These are phyloP conservation scores for Lasiosphaeris hirsuta DNA, from an alignment of 495 filamentous ascomycete genomes.

Conservation along the genomic window DNA sequence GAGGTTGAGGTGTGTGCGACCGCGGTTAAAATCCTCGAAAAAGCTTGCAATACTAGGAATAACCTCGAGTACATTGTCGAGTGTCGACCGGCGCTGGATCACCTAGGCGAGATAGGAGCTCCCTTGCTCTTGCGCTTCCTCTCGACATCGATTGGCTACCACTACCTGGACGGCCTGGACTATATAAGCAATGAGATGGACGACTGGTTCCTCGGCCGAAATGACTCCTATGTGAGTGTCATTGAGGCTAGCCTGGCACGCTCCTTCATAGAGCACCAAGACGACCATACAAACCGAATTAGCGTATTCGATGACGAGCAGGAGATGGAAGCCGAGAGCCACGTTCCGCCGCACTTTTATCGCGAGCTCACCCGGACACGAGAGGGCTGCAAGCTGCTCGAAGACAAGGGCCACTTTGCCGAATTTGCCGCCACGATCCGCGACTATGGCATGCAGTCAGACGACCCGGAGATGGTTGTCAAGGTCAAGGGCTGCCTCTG, in stretches of 20 bases:
- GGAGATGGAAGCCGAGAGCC: slow-evolving; percentile 49
- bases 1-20: slow-evolving; percentile 94
- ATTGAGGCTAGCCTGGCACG: slow-evolving; percentile 93
- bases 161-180: slow-evolving; percentile 93
- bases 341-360: slow-evolving; percentile 94
- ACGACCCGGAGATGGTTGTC: slow-evolving; percentile 81
- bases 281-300: slow-evolving; percentile 48
- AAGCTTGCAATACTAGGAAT: slow-evolving; percentile 87
- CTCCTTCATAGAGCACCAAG: slow-evolving; percentile 69
- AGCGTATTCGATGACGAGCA: slow-evolving; percentile 53
- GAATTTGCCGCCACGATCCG: slow-evolving; percentile 87
- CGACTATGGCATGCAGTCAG: slow-evolving; percentile 74
- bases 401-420: slow-evolving; percentile 91
- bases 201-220: slow-evolving; percentile 95
- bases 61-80: slow-evolving; percentile 94
- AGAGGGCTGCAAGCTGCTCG: slow-evolving; percentile 85
- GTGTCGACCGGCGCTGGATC: slow-evolving; percentile 91
- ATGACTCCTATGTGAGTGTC: slow-evolving; percentile 90
- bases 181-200: slow-evolving; percentile 99
- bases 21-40: slow-evolving; percentile 93
- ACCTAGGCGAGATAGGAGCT: slow-evolving; percentile 94
- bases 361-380: slow-evolving; percentile 87
- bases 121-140: slow-evolving; percentile 89
- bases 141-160: slow-evolving; percentile 92
- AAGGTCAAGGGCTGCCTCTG: slow-evolving; percentile 97